Conservation (phyloP, 1,284 basidiomycete species). For the Phaffia rhodozyma region DNA sequence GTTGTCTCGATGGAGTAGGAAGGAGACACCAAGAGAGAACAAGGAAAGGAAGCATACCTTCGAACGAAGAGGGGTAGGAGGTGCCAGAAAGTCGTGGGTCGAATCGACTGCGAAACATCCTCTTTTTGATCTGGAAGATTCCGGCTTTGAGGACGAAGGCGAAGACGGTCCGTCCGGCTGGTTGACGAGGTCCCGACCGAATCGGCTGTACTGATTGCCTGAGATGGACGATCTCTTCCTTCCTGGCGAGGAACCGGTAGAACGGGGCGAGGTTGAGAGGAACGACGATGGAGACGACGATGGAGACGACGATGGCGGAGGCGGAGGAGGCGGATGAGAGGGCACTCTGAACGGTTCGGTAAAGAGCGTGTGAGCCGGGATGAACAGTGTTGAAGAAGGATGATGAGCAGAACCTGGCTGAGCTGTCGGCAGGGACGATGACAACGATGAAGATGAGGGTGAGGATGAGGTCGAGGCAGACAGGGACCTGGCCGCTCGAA, state of each 20-base stretch:
- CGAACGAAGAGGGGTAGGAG: background rate
- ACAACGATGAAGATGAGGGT: no score
- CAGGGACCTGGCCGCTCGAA: background rate
- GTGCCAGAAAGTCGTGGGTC: conserved; percentile 4
- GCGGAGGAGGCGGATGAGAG: conserved; percentile 8
- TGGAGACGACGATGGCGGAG: background rate
- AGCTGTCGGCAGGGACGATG: no score
- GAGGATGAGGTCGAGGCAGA: no score
- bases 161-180: conserved; percentile 1
- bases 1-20: no score
- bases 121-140: background rate
- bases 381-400: no score
- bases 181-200: conserved; percentile 1
- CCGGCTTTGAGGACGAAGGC: no score
- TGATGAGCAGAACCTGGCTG: no score
- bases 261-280: background rate
- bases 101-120: background rate
- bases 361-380: background rate
- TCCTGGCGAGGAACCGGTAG: background rate
- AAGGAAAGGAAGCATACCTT: background rate
- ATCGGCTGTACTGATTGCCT: background rate
- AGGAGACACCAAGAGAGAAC: no score
- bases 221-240: background rate
- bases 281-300: conserved; percentile 5
- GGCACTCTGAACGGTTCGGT: conserved; percentile 1